Evolutionary conservation across 345 rosid species (phyloP), one percentile per base, ranked within the genome.

Genomic region (Hevea brasiliensis): DNA sequence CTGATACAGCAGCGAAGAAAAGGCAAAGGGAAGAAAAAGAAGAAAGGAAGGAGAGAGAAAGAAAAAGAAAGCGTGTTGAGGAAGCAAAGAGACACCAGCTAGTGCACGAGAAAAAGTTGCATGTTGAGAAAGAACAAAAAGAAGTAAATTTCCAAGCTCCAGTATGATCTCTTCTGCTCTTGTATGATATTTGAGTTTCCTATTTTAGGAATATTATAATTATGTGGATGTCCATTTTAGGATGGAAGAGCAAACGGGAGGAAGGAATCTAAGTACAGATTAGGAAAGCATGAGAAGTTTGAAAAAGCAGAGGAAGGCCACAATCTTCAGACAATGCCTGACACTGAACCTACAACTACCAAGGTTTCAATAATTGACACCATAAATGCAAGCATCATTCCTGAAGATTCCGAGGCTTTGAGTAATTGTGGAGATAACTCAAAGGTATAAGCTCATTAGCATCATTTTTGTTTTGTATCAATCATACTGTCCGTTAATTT

Each of bases 11-110:
- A 45, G 77, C 83, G 72, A 89, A 86, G 85, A 94, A 87, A 75
- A 85, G 94, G 60, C 87, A 71, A 63, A 89, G 89, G 74, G 93
- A 89, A 81, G 90, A 91, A n/a, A n/a, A n/a, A 76, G 87, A 91
- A 72, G 94, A 92, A 73, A 87, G 69, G 76, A 86, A 75, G 79
- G 88, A 84, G 75, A 95, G 82, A 79, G 96, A 85, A 77, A 85
- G 85, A 74, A 94, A 95, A 74, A 73, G 89, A 71, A 95, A 84
- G 80, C 89, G 88, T 35, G 75, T 86, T 54, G 87, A 86, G 50
- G 93, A 91, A 59, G 72, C 85, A 45, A 78, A 84, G 77, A 91
- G 81, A 83, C 87, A 84, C 76, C 89, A 69, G 68, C 80, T 85
- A 67, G 89, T 83, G 72, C 75, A 79, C 13, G 82, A 77, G 23